Percentiles rank a stretch among this genome's conserved stretches.
Evolutionary conservation across 2,329 filamentous ascomycete genomes (phyloP).

Genomic region (Ciborinia camelliae): DNA sequence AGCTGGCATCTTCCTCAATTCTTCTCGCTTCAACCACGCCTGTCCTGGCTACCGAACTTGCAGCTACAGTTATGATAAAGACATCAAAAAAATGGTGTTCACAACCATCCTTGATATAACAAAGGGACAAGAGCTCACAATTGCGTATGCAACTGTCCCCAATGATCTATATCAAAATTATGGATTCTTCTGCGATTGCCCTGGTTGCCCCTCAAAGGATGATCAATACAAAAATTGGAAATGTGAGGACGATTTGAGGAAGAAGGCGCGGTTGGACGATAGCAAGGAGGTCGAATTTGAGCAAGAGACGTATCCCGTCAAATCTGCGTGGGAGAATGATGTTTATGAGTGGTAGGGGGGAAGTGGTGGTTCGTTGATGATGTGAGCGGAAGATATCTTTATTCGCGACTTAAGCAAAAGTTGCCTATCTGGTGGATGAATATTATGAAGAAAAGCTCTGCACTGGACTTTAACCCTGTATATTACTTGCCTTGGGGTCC

Average conservation of each 20-base stretch:
- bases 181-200: slow-evolving; percentile 53
- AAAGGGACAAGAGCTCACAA: slow-evolving; percentile 49
- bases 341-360: slow-evolving; percentile 1
- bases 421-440: not conserved
- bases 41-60: slow-evolving; percentile 48
- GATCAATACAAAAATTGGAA: slow-evolving; percentile 11
- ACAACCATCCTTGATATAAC: slow-evolving; percentile 40
- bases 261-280: not conserved
- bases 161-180: slow-evolving; percentile 44
- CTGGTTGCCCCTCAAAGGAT: slow-evolving; percentile 40
- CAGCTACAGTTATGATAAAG: slow-evolving; percentile 38
- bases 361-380: not conserved
- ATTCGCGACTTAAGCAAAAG: not conserved
- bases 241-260: not conserved
- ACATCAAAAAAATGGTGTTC: slow-evolving; percentile 42
- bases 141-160: slow-evolving; percentile 47
- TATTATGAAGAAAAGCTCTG: not conserved
- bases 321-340: not conserved
- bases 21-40: slow-evolving; percentile 57
- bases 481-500: not conserved
- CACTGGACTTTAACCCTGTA: not conserved
- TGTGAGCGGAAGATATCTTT: not conserved
- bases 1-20: slow-evolving; percentile 43
- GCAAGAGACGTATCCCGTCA: not conserved
- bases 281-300: not conserved